Percentiles rank a stretch among this genome's conserved stretches.
Evolutionary conservation across 78 protist species (phyloP).

Genomic region (Reticulomyxa filosa): DNA sequence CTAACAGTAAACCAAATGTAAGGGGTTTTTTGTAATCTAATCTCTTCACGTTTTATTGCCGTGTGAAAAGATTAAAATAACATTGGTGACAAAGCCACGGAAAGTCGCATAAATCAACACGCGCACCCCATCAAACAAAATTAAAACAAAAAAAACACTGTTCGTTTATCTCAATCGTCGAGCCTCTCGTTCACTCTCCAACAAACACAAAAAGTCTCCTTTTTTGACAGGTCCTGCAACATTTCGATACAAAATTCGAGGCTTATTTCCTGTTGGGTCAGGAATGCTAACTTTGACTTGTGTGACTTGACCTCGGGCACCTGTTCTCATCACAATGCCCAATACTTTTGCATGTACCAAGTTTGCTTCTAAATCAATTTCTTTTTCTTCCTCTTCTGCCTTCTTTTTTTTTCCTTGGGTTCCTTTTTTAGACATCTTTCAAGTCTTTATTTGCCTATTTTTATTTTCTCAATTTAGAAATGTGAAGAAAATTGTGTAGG

Average conservation of each 20-base stretch:
- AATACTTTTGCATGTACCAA: constrained; percentile 19
- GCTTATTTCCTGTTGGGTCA: constrained; percentile 27
- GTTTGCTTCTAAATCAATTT: background rate
- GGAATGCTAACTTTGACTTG: constrained; percentile 54
- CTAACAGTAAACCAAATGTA: too few relatives aligned
- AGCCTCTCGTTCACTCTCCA: constrained; percentile 84
- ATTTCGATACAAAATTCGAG: constrained; percentile 58
- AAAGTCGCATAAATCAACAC: too few relatives aligned
- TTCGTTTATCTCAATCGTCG: constrained; percentile 71
- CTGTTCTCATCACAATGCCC: constrained; percentile 65
- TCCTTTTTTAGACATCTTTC: background rate
- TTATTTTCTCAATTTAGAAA: background rate
- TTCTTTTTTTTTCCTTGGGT: background rate
- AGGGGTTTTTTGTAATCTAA: too few relatives aligned
- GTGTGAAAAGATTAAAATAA: too few relatives aligned
- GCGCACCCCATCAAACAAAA: too few relatives aligned
- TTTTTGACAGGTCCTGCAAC: constrained; percentile 71
- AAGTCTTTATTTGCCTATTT: background rate
- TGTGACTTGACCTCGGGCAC: constrained; percentile 70
- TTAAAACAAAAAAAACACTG: too few relatives aligned
- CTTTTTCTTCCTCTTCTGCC: background rate
- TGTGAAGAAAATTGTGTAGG: background rate
- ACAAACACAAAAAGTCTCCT: constrained; percentile 55
- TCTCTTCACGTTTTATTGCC: too few relatives aligned
- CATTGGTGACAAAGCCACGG: too few relatives aligned